Conservation (phyloP, 331 rosid species). For the Cucumis variabilis region DNA sequence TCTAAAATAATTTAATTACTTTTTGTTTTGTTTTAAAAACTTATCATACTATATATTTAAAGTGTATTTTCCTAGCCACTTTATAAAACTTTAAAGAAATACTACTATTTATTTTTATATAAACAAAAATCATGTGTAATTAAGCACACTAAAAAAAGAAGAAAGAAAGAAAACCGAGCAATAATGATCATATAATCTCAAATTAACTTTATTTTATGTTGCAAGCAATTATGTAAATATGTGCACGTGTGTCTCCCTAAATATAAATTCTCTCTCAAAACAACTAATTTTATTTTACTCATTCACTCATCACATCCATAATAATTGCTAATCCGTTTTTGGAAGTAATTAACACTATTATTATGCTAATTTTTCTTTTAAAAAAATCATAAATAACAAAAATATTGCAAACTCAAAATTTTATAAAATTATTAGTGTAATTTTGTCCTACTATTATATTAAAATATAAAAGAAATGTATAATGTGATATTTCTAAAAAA, state of each 20-base stretch:
- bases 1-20: too few species aligned
- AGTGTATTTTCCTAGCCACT: not conserved
- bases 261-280: not conserved
- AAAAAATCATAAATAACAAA: too few species aligned
- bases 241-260: slow-evolving; percentile 1
- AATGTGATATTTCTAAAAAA: too few species aligned
- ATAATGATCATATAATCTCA: not conserved
- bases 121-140: not conserved
- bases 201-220: not conserved
- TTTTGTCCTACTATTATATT: too few species aligned
- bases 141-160: not conserved
- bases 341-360: too few species aligned
- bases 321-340: not conserved
- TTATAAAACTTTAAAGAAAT: not conserved
- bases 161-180: too few species aligned
- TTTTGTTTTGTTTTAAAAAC: too few species aligned
- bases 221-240: not conserved
- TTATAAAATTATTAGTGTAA: too few species aligned
- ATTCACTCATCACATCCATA: not conserved
- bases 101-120: not conserved
- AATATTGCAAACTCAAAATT: too few species aligned
- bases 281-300: not conserved
- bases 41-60: too few species aligned
- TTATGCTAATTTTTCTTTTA: too few species aligned
- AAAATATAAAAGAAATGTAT: too few species aligned